Percentiles rank a stretch among this genome's conserved stretches.
phyloP scores from a whole-genome alignment of 805 yeast species.

The Suhomyces faveliae region DNA sequence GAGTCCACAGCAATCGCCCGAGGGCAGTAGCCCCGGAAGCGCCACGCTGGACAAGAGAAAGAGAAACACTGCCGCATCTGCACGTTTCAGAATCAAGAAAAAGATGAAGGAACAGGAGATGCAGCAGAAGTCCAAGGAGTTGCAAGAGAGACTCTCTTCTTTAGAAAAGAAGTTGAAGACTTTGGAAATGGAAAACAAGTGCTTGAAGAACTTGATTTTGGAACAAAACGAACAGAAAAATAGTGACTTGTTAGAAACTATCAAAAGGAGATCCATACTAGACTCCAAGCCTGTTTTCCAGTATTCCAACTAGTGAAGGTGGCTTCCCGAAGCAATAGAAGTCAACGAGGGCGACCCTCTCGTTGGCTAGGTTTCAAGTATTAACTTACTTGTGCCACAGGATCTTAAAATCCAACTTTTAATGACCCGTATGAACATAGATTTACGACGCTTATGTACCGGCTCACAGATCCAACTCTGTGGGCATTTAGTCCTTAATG shows the following conservation, averaged over 20 bases:
- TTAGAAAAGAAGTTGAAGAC: conserved; percentile 77
- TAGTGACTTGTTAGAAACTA: conserved; percentile 26
- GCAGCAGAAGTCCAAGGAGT: conserved; percentile 71
- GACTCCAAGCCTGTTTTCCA: conserved; percentile 24
- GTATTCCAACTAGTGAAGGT: conserved; percentile 28
- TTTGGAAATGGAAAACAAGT: conserved; percentile 88
- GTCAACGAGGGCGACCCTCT: too few relatives aligned
- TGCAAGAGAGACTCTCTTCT: conserved; percentile 62
- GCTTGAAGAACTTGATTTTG: conserved; percentile 78
- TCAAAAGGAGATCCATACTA: conserved; percentile 26
- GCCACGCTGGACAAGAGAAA: conserved; percentile 72
- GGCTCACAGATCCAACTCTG: conserved; percentile 10
- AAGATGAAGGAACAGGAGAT: conserved; percentile 89
- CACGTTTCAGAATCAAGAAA: conserved; percentile 89
- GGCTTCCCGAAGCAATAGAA: neutral
- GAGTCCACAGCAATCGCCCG: neutral
- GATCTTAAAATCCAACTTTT: conserved; percentile 39
- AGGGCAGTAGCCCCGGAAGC: neutral
- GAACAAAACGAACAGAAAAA: conserved; percentile 57
- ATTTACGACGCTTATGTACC: conserved; percentile 14
- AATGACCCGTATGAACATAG: conserved; percentile 23
- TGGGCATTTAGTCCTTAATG: conserved; percentile 16
- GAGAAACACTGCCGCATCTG: conserved; percentile 91
- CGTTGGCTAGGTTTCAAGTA: neutral
- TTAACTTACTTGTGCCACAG: neutral